Conservation (phyloP, 331 rosid genomes). For the Rhamnella rubrinervis region DNA sequence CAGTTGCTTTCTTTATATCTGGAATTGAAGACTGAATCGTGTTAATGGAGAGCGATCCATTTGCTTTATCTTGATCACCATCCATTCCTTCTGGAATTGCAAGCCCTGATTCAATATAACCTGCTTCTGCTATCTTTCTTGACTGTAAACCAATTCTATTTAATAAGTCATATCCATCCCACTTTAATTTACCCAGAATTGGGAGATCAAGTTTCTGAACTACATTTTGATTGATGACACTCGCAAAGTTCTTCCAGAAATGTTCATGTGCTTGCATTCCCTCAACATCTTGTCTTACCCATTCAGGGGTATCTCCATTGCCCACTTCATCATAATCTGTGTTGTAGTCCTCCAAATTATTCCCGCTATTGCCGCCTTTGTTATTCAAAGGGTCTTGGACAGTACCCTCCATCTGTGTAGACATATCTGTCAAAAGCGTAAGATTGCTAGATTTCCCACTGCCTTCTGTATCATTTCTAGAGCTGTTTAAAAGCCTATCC, state of each 20-base stretch:
- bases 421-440: conserved; percentile 26
- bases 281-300: conserved; percentile 31
- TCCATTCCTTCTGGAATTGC: conserved; percentile 60
- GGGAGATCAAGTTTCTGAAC: conserved; percentile 78
- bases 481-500: conserved; percentile 37
- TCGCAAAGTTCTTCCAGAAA: conserved; percentile 79
- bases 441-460: conserved; percentile 32
- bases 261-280: conserved; percentile 51
- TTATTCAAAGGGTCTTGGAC: conserved; percentile 33
- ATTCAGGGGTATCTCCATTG: conserved; percentile 39
- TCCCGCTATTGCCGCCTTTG: conserved; percentile 26
- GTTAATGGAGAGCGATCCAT: conserved; percentile 40
- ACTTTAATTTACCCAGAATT: conserved; percentile 70
- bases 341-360: conserved; percentile 33
- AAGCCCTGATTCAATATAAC: conserved; percentile 84
- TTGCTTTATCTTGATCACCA: conserved; percentile 36
- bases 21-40: conserved; percentile 66
- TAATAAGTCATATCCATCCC: conserved; percentile 84
- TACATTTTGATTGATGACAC: conserved; percentile 61
- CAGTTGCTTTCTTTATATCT: conserved; percentile 69
- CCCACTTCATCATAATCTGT: conserved; percentile 28
- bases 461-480: conserved; percentile 23
- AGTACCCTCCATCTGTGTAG: conserved; percentile 27
- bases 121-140: conserved; percentile 62
- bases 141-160: conserved; percentile 77